Base-by-base conservation (phyloP, 164 flowering plant species). In the Saururus chinensis region DNA sequence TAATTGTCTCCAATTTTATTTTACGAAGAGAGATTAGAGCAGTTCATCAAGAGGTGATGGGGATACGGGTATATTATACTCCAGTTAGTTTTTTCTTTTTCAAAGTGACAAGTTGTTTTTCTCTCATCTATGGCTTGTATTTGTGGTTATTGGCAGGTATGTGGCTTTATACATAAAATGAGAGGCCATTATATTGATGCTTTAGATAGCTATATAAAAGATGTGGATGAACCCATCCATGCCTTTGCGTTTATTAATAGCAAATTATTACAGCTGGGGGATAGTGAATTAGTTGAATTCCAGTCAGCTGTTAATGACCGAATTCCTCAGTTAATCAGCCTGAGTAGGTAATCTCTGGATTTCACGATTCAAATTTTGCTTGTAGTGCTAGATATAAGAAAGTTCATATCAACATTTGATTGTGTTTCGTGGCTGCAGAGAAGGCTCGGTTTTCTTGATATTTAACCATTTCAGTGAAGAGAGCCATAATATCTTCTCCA, bases 161-260 rank as follows among this genome's bases (percentile, higher is more conserved):
- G 95, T 74, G 96, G 98, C 67, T 80, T 79, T n/a, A 84, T 93
- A 66, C 75, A 88, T 72, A 70, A 76, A 35, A 74, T 66, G 52
- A 77, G 82, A 70, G 75, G 70, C 56, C 80, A 86, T 61, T 73
- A 90, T 70, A 42, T 81, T 72, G 73, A 85, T 71, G 90, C 98
- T 58, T 67, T 93, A 67, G 95, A 89, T 68, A 78, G 86, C 74
- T 93, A 83, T 69, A 82, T 88, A 82, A 88, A 85, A 76, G 96
- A 80, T 65, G 68, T 68, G 9, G 81, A 82, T 73, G 98, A 90
- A 74, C 98, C 98, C 1, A 66, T 90, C 69, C 84, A 85, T 77
- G 93, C 98, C 51, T 93, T 93, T 63, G 76, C 86, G 66, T 93
- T 82, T 74, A 84, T 90, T 71, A 76, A 81, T 67, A 66, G 64